phyloP scores from a whole-genome alignment of 345 rosid genomes.

The Mangifera indica region DNA sequence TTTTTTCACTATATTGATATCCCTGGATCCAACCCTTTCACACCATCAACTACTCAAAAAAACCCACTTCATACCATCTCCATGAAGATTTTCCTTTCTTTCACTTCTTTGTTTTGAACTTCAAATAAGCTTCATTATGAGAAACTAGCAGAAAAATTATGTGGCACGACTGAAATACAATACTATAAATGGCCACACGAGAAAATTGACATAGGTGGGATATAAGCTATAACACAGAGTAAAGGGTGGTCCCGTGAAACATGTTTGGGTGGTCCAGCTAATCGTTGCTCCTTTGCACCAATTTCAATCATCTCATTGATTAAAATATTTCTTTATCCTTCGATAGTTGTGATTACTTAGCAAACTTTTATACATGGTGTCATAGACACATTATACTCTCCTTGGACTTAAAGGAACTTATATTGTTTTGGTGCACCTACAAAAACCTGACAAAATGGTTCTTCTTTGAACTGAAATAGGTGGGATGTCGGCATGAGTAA shows the following conservation, averaged over 20 bases:
- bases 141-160: too few species aligned
- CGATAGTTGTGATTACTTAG: too few species aligned
- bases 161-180: too few species aligned
- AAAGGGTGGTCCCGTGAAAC: not conserved
- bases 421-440: not conserved
- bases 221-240: too few species aligned
- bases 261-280: not conserved
- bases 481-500: too few species aligned
- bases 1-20: constrained; percentile 23
- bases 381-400: too few species aligned
- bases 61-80: constrained; percentile 6
- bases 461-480: not conserved
- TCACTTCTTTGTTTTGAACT: too few species aligned
- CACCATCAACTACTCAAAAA: constrained; percentile 24
- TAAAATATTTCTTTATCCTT: not conserved
- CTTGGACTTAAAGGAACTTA: too few species aligned
- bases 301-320: not conserved
- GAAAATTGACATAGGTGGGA: not conserved
- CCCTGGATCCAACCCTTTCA: constrained; percentile 31
- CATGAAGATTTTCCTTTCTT: not conserved
- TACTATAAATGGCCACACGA: not conserved
- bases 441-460: not conserved
- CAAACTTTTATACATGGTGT: too few species aligned
- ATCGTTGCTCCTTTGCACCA: not conserved
- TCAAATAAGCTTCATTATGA: not conserved